These are phyloP conservation scores for Suhomyces prunicola DNA, from an alignment of 805 yeast genomes.

Conservation along the genomic window DNA sequence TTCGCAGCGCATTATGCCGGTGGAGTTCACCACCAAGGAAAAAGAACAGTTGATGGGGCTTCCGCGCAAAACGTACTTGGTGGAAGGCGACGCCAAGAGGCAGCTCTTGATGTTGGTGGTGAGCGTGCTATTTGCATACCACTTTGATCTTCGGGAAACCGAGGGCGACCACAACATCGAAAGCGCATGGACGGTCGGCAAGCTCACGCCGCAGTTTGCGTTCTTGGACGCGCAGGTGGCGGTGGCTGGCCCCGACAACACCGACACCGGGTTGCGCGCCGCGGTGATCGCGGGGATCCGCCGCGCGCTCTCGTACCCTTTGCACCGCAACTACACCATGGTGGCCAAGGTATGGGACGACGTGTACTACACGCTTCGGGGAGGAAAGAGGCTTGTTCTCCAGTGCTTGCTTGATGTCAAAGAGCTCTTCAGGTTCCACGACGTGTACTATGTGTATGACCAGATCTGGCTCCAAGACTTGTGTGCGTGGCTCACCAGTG, in stretches of 20 bases:
- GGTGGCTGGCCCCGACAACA: constrained; percentile 19
- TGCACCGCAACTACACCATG: constrained; percentile 68
- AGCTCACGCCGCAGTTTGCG: constrained; percentile 72
- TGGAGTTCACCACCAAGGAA: constrained; percentile 58
- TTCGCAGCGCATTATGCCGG: constrained; percentile 28
- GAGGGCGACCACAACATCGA: constrained; percentile 73
- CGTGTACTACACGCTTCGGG: constrained; percentile 57
- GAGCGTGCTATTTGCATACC: constrained; percentile 66
- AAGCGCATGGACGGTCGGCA: constrained; percentile 93
- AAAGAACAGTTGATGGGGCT: constrained; percentile 65
- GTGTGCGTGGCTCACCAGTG: constrained; percentile 66
- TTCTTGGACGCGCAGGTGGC: constrained; percentile 62
- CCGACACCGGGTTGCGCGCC: constrained; percentile 44
- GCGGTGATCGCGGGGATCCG: constrained; percentile 61
- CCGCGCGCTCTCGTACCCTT: constrained; percentile 75
- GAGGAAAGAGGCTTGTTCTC: constrained; percentile 67
- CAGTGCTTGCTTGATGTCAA: constrained; percentile 57
- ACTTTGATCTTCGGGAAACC: constrained; percentile 73
- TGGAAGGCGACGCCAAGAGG: constrained; percentile 47
- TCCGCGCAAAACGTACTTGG: constrained; percentile 59
- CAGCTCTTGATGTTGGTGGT: constrained; percentile 62
- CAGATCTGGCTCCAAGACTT: constrained; percentile 74
- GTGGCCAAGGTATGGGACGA: constrained; percentile 69
- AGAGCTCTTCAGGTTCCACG: constrained; percentile 78
- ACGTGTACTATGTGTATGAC: constrained; percentile 80